A percentile compares a stretch with the other conserved stretches of the same genome.
These are phyloP conservation scores for Penicillium sp. DNA, from an alignment of 2,329 filamentous ascomycete species.

Conservation along the genomic window DNA sequence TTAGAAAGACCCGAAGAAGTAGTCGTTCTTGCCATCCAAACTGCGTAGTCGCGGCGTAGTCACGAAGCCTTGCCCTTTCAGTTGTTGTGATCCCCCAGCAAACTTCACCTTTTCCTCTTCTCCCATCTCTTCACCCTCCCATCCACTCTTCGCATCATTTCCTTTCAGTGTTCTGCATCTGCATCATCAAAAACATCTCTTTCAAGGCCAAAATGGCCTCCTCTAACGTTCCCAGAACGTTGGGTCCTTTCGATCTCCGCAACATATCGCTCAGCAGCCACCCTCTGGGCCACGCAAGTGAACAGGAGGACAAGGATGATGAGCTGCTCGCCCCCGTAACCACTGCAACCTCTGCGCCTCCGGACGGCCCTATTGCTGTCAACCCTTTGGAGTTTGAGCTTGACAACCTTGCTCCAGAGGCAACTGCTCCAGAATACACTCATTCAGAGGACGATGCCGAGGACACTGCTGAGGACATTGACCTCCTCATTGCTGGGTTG, in stretches of 20 bases:
- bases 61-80: too few species aligned
- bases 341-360: background rate
- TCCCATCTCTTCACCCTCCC: background rate
- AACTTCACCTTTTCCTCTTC: background rate
- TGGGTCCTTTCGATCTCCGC: background rate
- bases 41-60: background rate
- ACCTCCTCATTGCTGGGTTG: conserved; percentile 83
- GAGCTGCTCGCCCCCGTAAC: background rate
- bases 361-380: background rate
- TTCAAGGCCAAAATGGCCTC: background rate
- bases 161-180: background rate
- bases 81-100: background rate
- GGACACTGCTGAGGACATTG: conserved; percentile 70
- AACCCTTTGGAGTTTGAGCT: background rate
- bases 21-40: background rate
- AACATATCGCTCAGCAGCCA: conserved; percentile 2
- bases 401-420: background rate
- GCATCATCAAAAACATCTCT: background rate
- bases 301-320: conserved; percentile 8
- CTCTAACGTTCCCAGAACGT: background rate
- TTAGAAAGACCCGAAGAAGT: background rate
- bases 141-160: background rate
- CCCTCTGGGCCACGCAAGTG: background rate
- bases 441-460: too few species aligned
- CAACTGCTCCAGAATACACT: too few species aligned